Evolutionary conservation across 2,329 filamentous ascomycete genomes (phyloP), one percentile per base, ranked within the genome.

Genomic region (Alternaria sp.): DNA sequence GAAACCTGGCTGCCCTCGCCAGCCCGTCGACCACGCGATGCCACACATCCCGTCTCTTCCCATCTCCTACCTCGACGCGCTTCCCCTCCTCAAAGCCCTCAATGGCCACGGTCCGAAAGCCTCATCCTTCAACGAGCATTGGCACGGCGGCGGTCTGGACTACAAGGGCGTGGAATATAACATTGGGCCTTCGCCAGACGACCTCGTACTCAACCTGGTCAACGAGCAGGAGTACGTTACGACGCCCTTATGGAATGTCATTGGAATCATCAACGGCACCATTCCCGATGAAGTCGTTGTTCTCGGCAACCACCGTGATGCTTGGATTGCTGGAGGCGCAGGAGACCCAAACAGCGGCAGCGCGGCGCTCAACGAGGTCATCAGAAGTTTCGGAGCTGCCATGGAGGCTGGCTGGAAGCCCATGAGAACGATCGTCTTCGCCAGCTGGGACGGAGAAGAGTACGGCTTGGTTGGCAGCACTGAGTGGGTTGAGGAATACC

Each of bases 401-500:
- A 78, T 93, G 3, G 85, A 89, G 25, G 86, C 85, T 25, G 93
- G 92, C 13, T 96, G 92, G 92, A 93, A 90, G 78, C 92, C 96
- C 0, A 85, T 93, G 19, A 90, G 95, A 21, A 98, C 95, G 0
- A 93, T 98, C 60, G 92, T 97, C 44, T 95, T 97, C 75, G 93
- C 91, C 0, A 82, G 83, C 59, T 90, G 88, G 88, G 84, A 87
- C 46, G 88, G 87, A 4, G 87, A 88, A 80, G 93, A 97, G 79
- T 97, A 97, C 69, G 93, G 91, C 1, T 85, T 97, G 6, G 80
- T 97, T 13, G 94, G 94, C 5, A 93, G 90, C 57, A 97, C 94
- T 0, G 94, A 97, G 76, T 97, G 93, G 93, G 93, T 97, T 0
- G 93, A 97, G 76, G 93, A 97, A 69, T 93, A 92, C 72, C 81